Percentiles rank a stretch among this genome's conserved stretches.
phyloP scores from a whole-genome alignment of 2,329 filamentous ascomycete species.

The Paecilomyces formosus region DNA sequence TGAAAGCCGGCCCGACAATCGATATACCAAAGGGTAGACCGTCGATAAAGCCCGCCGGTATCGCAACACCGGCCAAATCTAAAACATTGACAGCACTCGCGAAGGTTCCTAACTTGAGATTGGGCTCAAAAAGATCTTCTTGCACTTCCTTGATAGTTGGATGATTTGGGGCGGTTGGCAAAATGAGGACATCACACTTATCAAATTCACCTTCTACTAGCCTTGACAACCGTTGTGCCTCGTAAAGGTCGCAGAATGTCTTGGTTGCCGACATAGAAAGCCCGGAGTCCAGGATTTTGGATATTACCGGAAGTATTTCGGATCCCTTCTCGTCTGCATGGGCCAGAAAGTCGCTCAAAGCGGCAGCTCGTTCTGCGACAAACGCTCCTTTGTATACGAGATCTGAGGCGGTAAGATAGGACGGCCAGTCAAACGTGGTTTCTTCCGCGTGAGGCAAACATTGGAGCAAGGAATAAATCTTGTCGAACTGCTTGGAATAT shows the following conservation, averaged over 20 bases:
- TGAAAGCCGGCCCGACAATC: conserved; percentile 4
- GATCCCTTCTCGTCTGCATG: conserved; percentile 31
- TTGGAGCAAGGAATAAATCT: conserved; percentile 2
- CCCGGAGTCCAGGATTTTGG: conserved; percentile 32
- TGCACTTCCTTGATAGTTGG: conserved; percentile 46
- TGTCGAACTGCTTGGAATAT: conserved; percentile 2
- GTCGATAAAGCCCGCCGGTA: conserved; percentile 42
- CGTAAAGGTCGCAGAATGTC: conserved; percentile 42
- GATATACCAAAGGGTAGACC: conserved; percentile 16
- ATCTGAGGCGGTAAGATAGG: conserved; percentile 46
- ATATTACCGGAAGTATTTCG: conserved; percentile 23
- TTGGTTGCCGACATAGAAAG: conserved; percentile 31
- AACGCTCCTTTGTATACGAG: conserved; percentile 53
- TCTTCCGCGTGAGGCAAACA: conserved; percentile 1
- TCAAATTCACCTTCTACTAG: conserved; percentile 28
- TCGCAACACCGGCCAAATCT: conserved; percentile 47
- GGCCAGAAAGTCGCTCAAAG: conserved; percentile 32
- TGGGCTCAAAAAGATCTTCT: conserved; percentile 46
- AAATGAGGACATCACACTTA: conserved; percentile 43
- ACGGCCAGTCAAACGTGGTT: conserved; percentile 35
- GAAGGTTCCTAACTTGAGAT: conserved; percentile 49
- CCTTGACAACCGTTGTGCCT: conserved; percentile 29
- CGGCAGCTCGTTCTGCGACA: conserved; percentile 49
- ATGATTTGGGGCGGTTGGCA: conserved; percentile 50
- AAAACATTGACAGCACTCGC: conserved; percentile 57